Evolutionary conservation across 306 rosid genomes (phyloP).

Genomic region (Vachellia pachyceras): DNA sequence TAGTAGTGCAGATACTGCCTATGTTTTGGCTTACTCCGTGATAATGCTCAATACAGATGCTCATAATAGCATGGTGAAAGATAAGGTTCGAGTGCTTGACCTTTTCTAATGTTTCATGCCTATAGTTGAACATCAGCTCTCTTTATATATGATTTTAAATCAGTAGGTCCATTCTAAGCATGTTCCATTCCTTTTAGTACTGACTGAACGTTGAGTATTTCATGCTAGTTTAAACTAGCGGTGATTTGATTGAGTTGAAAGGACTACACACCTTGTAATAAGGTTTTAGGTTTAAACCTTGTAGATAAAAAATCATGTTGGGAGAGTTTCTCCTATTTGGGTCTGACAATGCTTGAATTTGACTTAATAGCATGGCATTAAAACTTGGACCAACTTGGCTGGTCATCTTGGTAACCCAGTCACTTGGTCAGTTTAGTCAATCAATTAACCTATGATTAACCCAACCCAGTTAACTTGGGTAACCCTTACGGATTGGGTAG

Average conservation of each 20-base stretch:
- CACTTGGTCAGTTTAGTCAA: not conserved
- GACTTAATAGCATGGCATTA: not conserved
- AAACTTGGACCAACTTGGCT: not conserved
- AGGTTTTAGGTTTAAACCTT: not conserved
- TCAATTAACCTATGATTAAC: not conserved
- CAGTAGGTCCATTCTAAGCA: slow-evolving; percentile 7
- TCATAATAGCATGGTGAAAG: slow-evolving; percentile 96
- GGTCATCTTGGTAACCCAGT: not conserved
- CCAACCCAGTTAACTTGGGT: not conserved
- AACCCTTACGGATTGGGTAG: not conserved
- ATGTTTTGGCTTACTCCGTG: slow-evolving; percentile 97
- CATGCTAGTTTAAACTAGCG: no score
- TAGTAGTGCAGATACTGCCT: slow-evolving; percentile 98
- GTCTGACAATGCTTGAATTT: not conserved
- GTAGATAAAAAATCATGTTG: not conserved
- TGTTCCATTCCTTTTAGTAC: slow-evolving; percentile 22
- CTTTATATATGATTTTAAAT: not conserved
- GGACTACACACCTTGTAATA: no score
- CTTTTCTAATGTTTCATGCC: slow-evolving; percentile 37
- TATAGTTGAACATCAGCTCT: slow-evolving; percentile 3
- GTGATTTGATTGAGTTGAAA: no score
- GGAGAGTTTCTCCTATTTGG: not conserved
- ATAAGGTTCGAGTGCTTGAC: slow-evolving; percentile 71
- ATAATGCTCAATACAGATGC: slow-evolving; percentile 99
- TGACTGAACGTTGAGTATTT: slow-evolving; percentile 23